Evolutionary conservation across 768 basidiomycete genomes (phyloP).

Genomic region (Epithele typhae): DNA sequence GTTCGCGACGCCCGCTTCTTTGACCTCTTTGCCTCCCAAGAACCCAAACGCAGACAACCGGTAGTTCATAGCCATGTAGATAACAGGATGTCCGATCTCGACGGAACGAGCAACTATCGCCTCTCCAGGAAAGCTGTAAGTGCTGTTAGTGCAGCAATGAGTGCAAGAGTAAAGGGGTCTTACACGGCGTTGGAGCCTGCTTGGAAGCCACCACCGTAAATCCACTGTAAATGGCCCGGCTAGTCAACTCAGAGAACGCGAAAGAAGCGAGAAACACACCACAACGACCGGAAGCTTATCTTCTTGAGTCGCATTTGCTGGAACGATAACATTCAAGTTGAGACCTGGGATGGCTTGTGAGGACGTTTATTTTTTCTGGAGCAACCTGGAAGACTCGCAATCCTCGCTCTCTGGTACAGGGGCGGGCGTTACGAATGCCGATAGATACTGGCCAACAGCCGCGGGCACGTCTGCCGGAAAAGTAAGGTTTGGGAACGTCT

Average conservation of each 20-base stretch:
- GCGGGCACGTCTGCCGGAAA: constrained; percentile 2
- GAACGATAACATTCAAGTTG: background rate
- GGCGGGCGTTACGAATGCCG: background rate
- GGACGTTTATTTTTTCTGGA: background rate
- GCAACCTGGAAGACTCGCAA: constrained; percentile 1
- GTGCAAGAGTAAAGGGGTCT: background rate
- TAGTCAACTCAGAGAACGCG: background rate
- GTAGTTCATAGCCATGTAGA: constrained; percentile 55
- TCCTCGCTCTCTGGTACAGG: constrained; percentile 9
- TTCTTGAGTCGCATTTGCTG: background rate
- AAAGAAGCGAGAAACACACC: background rate
- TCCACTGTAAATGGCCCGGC: constrained; percentile 1
- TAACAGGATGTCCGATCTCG: constrained; percentile 38
- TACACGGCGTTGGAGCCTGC: constrained; percentile 7
- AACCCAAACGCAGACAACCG: constrained; percentile 23
- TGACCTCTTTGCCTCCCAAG: constrained; percentile 17
- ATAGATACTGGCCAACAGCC: background rate
- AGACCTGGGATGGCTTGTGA: background rate
- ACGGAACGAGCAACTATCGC: constrained; percentile 41
- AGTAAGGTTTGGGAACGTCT: background rate
- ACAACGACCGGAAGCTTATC: constrained; percentile 7
- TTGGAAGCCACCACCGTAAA: constrained; percentile 7
- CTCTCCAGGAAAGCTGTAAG: constrained; percentile 36
- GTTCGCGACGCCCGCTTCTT: constrained; percentile 23
- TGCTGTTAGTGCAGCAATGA: background rate